A percentile compares a stretch with the other conserved stretches of the same genome.
phyloP scores from a whole-genome alignment of 352 stramenopile genomes.

The Globisporangium polare region DNA sequence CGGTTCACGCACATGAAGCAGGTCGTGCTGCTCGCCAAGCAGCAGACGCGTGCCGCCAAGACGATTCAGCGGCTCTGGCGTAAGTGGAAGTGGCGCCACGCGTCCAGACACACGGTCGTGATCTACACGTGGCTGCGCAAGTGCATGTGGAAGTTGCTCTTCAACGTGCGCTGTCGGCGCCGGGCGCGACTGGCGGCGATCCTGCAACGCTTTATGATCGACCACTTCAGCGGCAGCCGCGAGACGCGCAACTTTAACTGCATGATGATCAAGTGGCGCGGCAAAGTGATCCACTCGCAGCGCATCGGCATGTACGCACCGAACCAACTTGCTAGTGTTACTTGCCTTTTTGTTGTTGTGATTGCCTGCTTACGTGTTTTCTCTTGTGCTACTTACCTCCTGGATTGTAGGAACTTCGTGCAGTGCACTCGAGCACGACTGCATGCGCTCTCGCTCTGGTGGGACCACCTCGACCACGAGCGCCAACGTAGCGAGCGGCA shows the following conservation, averaged over 20 bases:
- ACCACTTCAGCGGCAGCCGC: constrained; percentile 46
- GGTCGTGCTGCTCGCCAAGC: constrained; percentile 22
- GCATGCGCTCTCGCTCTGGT: constrained; percentile 51
- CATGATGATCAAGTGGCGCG: constrained; percentile 70
- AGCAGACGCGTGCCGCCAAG: constrained; percentile 34
- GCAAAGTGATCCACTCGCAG: constrained; percentile 70
- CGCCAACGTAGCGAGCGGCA: constrained; percentile 58
- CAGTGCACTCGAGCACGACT: constrained; percentile 52
- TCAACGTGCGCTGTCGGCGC: constrained; percentile 45
- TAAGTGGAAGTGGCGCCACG: constrained; percentile 55
- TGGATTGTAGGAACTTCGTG: constrained; percentile 33
- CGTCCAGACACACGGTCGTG: constrained; percentile 55
- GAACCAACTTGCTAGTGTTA: neutral
- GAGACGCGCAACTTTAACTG: constrained; percentile 71
- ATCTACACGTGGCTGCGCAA: constrained; percentile 69
- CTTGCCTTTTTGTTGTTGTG: neutral
- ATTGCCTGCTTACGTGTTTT: neutral
- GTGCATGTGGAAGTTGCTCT: constrained; percentile 66
- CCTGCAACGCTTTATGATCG: constrained; percentile 55
- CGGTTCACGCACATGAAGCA: constrained; percentile 34
- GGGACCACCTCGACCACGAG: constrained; percentile 62
- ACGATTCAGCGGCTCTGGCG: constrained; percentile 62
- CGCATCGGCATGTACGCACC: constrained; percentile 31
- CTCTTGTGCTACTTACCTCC: neutral
- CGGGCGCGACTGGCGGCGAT: constrained; percentile 28